Evolutionary conservation across 2,329 filamentous ascomycete genomes (phyloP), one percentile per base, ranked within the genome.

Genomic region (Emergomyces pasteurianus): DNA sequence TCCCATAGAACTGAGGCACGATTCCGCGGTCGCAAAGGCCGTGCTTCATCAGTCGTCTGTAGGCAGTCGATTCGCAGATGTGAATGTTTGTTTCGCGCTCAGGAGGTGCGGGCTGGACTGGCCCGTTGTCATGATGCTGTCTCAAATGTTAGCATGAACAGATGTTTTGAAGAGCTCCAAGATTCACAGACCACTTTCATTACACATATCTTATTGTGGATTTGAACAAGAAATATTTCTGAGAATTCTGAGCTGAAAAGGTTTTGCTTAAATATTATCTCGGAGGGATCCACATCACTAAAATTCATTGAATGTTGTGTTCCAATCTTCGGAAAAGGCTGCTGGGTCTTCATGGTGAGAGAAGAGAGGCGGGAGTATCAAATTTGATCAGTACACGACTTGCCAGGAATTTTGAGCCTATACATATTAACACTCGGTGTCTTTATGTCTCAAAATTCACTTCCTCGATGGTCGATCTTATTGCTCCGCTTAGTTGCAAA

Each of bases 21-120:
- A n/a, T n/a, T n/a, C n/a, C n/a, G n/a, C n/a, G n/a, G n/a, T n/a
- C n/a, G n/a, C n/a, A n/a, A n/a, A n/a, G n/a, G n/a, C n/a, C n/a
- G n/a, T n/a, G n/a, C n/a, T n/a, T n/a, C n/a, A n/a, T n/a, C n/a
- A n/a, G n/a, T n/a, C n/a, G n/a, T n/a, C n/a, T n/a, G n/a, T n/a
- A n/a, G n/a, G n/a, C 60, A 36, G 38, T 58, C 12, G 52, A 57
- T 53, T 63, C 60, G n/a, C 49, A 52, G 38, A 63, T 54, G 28
- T 59, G 43, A 55, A 59, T 12, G 40, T 58, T 49, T 26, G 36
- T 26, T 52, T 61, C 53, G 14, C 31, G 6, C 31, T 56, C 31
- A 21, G 53, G 31, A 56, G 53, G 16, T 38, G 31, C 53, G 34
- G 10, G 36, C 34, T 43, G 6, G 54, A 26, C 23, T 43, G 54